These are phyloP conservation scores for Pythium plurisporium DNA, from an alignment of 352 stramenopile genomes.

Conservation along the genomic window DNA sequence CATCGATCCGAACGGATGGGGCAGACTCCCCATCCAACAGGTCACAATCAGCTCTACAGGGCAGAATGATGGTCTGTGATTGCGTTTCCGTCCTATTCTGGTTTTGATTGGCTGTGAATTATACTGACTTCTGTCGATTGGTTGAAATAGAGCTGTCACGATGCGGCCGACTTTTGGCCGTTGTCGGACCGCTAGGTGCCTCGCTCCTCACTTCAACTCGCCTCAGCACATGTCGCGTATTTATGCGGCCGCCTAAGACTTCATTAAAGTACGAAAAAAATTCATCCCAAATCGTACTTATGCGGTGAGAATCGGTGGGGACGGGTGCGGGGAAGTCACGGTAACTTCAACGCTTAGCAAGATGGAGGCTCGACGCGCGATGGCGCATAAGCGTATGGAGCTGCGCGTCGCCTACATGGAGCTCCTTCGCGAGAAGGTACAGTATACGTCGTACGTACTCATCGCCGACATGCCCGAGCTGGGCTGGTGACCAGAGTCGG, in stretches of 20 bases:
- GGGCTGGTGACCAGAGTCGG: too few species aligned
- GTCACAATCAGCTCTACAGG: conserved; percentile 3
- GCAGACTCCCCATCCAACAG: not conserved
- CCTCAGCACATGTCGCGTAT: conserved; percentile 14
- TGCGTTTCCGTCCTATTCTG: not conserved
- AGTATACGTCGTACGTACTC: too few species aligned
- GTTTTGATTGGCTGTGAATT: not conserved
- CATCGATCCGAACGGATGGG: not conserved
- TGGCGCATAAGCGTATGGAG: conserved; percentile 14
- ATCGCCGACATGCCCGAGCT: too few species aligned
- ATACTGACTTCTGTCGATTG: not conserved
- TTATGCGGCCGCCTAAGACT: not conserved
- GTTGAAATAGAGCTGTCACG: not conserved
- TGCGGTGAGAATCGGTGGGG: not conserved
- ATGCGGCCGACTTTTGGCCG: conserved; percentile 8
- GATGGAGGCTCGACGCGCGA: not conserved
- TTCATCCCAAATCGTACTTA: too few species aligned
- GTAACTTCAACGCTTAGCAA: conserved; percentile 18
- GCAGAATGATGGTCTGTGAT: conserved; percentile 5
- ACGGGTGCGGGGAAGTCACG: not conserved
- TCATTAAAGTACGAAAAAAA: conserved; percentile 4
- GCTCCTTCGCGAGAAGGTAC: conserved; percentile 9
- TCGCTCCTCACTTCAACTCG: not conserved
- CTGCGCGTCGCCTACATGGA: conserved; percentile 22
- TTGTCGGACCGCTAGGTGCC: conserved; percentile 9